Base-by-base conservation (phyloP, 345 rosid genomes). In the Eucalyptus erythrocorys region DNA sequence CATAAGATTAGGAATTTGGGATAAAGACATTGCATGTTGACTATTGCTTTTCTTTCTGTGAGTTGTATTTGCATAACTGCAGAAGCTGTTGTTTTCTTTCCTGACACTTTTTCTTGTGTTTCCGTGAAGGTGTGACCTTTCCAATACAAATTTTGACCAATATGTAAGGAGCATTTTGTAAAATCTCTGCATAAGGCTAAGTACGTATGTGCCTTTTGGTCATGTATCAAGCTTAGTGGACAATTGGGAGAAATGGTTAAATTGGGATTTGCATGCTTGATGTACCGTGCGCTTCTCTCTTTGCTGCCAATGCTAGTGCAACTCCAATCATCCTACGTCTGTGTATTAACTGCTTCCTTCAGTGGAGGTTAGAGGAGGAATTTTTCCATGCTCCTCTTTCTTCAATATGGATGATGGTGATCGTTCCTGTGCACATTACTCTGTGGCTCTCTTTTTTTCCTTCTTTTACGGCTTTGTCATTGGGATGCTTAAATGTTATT, bases 111-210 rank as follows among this genome's bases (percentile, higher is more conserved):
- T 5, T 84, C 10, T 66, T 64, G 4, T 89, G 40, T 7, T 5
- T 71, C 81, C 87, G 6, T 91, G 76, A 85, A 96, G 99, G 97
- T 96, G 94, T 89, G 97, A 95, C 82, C 88, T 96, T 85, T 96
- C 95, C 92, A 91, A 93, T 87, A 94, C 98, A 48, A 88, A 94
- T 79, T 95, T 97, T 59, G 97, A 95, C 89, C 99, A 96, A 90
- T 95, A 96, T 40, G 96, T 95, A 51, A 95, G 98, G 92, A 95
- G 96, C 93, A 94, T 96, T 90, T 93, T 97, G 3, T 96, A 93
- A 91, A 79, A 61, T 48, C 27, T 40, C 30, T 7, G 3, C 24
- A 40, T 40, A 13, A 40, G 21, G 81, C 81, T 71, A 34, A 71
- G 43, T 76, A 40, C 26, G 0, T 71, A 37, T 71, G 45, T 1